Evolutionary conservation across 352 stramenopile species (phyloP), one percentile per base, ranked within the genome.

Genomic region (Vaucheria bursata): DNA sequence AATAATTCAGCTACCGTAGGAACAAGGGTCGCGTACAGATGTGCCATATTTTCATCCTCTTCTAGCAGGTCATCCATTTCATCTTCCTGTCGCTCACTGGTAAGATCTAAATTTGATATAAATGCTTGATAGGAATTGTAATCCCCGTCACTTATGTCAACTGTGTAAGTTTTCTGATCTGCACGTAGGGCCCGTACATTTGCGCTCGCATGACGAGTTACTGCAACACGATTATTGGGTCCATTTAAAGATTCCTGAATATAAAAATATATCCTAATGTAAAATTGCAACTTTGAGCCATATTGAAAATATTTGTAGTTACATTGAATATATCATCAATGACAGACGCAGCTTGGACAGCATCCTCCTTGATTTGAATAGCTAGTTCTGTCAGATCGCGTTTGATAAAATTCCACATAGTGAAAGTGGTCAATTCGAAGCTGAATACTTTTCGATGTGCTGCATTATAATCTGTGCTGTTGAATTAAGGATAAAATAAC

Each of bases 11-110:
- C n/a, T 7, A 68, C 53, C 2, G 34, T 34, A 2, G 53, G 53
- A 31, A 68, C 53, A 2, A 68, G 53, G 2, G 6, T 68, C 53
- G 34, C 53, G 8, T 68, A 68, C 53, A 68, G 53, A 31, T 31
- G 31, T 2, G 8, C 2, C 53, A 68, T 68, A 34, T 31, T 7
- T 2, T 8, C 2, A 34, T 68, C 53, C 53, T 68, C 53, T 7
- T 68, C 53, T 34, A 68, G 53, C 2, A 68, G 34, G 53, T 68
- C 53, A 7, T 68, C 53, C 53, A 68, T 68, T 34, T 68, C 53
- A 7, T 68, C 53, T 7, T 68, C 53, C 2, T 8, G 53, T 7
- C 18, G 12, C 18, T 18, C 25, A 18, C 45, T 18, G 25, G 45
- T 59, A 59, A 59, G 25, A 59, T 18, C 25, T 59, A 25, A 59